Conservation (phyloP, 1,139 yeast genomes). For the Schwanniomyces etchellsii region DNA sequence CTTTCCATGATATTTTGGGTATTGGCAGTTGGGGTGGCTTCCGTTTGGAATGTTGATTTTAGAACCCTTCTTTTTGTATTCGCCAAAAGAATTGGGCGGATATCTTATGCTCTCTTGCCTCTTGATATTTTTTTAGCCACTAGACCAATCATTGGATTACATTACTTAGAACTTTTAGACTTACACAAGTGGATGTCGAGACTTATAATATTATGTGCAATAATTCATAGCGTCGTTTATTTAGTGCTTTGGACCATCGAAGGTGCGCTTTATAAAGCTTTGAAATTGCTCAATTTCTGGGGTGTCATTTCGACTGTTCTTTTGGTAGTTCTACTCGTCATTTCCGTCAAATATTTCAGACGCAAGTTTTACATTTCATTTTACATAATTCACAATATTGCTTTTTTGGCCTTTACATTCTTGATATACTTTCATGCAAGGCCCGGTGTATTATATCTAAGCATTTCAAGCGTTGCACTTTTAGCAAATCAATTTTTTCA, state of each 20-base stretch:
- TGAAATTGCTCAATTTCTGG: conserved; percentile 45
- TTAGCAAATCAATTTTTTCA: conserved; percentile 20
- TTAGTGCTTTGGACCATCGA: conserved; percentile 38
- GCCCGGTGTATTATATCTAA: conserved; percentile 29
- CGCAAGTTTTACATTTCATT: conserved; percentile 23
- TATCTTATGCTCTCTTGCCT: conserved; percentile 64
- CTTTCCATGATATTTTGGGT: conserved; percentile 20
- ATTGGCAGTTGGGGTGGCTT: conserved; percentile 14
- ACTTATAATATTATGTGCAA: conserved; percentile 45
- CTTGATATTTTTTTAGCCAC: conserved; percentile 55
- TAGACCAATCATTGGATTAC: conserved; percentile 53
- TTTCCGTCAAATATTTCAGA: conserved; percentile 44
- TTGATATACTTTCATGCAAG: conserved; percentile 37
- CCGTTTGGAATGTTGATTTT: conserved; percentile 17
- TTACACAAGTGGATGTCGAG: conserved; percentile 84
- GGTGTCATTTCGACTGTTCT: conserved; percentile 53
- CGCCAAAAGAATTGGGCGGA: conserved; percentile 47
- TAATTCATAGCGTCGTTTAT: conserved; percentile 58
- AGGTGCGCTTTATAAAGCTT: conserved; percentile 32
- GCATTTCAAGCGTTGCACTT: conserved; percentile 15
- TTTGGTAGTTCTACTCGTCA: conserved; percentile 38
- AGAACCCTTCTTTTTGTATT: conserved; percentile 16
- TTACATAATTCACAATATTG: conserved; percentile 29
- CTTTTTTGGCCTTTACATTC: conserved; percentile 23
- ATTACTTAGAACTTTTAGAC: conserved; percentile 51